phyloP scores from a whole-genome alignment of 2,329 filamentous ascomycete species.

The Diaporthe nobilis region DNA sequence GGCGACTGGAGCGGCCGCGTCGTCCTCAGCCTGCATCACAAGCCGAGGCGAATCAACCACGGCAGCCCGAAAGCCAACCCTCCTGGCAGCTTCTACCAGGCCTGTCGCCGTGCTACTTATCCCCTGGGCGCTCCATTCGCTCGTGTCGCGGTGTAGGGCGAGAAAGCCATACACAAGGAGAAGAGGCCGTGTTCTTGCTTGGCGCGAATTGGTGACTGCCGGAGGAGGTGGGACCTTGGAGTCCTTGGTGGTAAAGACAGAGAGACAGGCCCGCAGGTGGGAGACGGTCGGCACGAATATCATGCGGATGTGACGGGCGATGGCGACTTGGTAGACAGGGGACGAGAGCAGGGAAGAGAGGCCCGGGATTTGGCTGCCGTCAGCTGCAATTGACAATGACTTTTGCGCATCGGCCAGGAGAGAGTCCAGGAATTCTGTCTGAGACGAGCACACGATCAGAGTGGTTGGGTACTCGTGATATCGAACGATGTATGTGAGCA shows the following conservation, averaged over 20 bases:
- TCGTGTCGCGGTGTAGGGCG: constrained; percentile 75
- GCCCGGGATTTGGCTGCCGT: not conserved
- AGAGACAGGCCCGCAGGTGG: constrained; percentile 82
- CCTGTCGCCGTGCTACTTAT: constrained; percentile 73
- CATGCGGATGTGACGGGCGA: constrained; percentile 77
- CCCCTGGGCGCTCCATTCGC: constrained; percentile 83
- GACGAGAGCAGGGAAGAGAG: constrained; percentile 65
- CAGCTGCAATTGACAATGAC: not conserved
- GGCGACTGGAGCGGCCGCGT: constrained; percentile 40
- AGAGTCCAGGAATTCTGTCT: constrained; percentile 73
- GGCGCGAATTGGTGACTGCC: constrained; percentile 28
- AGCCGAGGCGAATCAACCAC: constrained; percentile 61
- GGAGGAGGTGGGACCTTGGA: constrained; percentile 57
- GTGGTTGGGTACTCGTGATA: constrained; percentile 71
- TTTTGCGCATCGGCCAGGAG: constrained; percentile 64
- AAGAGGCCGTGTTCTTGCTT: constrained; percentile 51
- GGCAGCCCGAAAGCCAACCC: constrained; percentile 59
- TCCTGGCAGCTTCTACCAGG: constrained; percentile 72
- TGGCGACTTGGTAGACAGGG: constrained; percentile 78
- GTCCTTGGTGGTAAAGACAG: constrained; percentile 62
- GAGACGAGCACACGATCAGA: constrained; percentile 79
- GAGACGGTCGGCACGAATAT: constrained; percentile 82
- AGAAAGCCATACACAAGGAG: constrained; percentile 77
- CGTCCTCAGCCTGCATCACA: constrained; percentile 39
- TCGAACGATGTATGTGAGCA: constrained; percentile 76